These are phyloP conservation scores for Rubus idaeus DNA, from an alignment of 306 rosid species.

Conservation along the genomic window DNA sequence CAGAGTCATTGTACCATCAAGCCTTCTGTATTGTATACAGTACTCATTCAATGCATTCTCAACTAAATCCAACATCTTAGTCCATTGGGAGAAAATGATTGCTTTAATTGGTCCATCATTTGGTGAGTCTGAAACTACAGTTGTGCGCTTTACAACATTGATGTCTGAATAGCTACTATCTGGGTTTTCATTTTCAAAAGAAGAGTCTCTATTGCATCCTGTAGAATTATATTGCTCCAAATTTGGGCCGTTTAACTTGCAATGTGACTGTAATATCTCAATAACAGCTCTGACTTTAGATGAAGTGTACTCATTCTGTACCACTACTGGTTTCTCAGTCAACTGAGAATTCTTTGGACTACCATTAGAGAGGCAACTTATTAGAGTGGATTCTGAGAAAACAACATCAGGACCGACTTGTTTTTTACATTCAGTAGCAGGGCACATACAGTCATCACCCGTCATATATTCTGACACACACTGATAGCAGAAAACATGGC, in stretches of 20 bases:
- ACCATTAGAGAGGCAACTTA: slow-evolving; percentile 65
- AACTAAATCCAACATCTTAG: slow-evolving; percentile 89
- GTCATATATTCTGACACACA: slow-evolving; percentile 83
- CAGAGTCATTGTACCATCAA: slow-evolving; percentile 89
- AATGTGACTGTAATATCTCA: slow-evolving; percentile 60
- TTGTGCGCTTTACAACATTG: slow-evolving; percentile 43
- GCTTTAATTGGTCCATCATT: slow-evolving; percentile 62
- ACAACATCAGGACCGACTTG: slow-evolving; percentile 62
- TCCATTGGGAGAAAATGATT: slow-evolving; percentile 96
- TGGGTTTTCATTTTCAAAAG: slow-evolving; percentile 27
- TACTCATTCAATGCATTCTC: slow-evolving; percentile 52
- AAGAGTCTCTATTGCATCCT: slow-evolving; percentile 42
- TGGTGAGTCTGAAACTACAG: slow-evolving; percentile 41
- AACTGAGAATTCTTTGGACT: slow-evolving; percentile 38
- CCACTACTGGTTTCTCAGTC: slow-evolving; percentile 54
- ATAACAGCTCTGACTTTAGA: slow-evolving; percentile 91
- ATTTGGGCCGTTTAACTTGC: slow-evolving; percentile 34
- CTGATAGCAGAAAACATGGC: slow-evolving; percentile 93
- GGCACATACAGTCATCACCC: slow-evolving; percentile 77
- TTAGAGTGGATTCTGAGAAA: slow-evolving; percentile 78
- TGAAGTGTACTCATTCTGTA: slow-evolving; percentile 62
- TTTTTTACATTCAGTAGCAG: slow-evolving; percentile 68
- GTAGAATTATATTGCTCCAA: slow-evolving; percentile 25
- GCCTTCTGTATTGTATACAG: slow-evolving; percentile 69
- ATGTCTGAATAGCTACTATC: slow-evolving; percentile 44